These are phyloP conservation scores for Mesostigma viride DNA, from an alignment of 139 green algal species.

Conservation along the genomic window DNA sequence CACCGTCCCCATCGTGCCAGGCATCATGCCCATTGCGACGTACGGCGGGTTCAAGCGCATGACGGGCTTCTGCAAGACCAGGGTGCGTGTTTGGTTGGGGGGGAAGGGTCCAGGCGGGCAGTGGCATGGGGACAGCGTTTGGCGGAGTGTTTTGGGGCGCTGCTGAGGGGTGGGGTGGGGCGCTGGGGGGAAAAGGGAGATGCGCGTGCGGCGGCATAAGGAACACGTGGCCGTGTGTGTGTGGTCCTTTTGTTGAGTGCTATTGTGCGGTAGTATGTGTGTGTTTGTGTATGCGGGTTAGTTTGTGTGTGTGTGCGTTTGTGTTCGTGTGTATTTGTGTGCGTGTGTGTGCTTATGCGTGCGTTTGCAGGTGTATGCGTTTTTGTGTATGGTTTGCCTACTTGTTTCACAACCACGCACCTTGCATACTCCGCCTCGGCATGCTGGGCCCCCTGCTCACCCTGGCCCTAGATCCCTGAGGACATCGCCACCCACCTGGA, in stretches of 20 bases:
- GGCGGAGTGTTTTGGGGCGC: neutral
- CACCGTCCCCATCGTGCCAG: conserved; percentile 77
- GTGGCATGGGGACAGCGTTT: neutral
- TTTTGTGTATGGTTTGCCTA: too few species aligned
- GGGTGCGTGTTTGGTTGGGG: conserved; percentile 13
- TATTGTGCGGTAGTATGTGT: too few species aligned
- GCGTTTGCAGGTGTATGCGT: too few species aligned
- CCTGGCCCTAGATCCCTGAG: conserved; percentile 67
- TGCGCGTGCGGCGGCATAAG: neutral
- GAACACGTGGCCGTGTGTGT: neutral
- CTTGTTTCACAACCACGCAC: too few species aligned
- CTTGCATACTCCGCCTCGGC: too few species aligned
- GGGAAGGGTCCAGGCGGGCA: neutral
- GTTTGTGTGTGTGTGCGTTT: too few species aligned
- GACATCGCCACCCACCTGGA: conserved; percentile 66
- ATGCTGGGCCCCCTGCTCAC: too few species aligned
- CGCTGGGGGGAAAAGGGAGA: too few species aligned
- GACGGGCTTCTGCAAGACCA: conserved; percentile 93
- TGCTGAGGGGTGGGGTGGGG: too few species aligned
- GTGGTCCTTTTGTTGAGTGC: neutral
- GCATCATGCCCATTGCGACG: conserved; percentile 95
- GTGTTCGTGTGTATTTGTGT: too few species aligned
- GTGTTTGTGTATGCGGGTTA: too few species aligned
- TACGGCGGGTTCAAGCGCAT: conserved; percentile 97
- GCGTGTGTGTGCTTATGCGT: too few species aligned